Evolutionary conservation across 2,329 filamentous ascomycete species (phyloP), one percentile per base, ranked within the genome.

Genomic region (Trichophyton mentagrophytes): DNA sequence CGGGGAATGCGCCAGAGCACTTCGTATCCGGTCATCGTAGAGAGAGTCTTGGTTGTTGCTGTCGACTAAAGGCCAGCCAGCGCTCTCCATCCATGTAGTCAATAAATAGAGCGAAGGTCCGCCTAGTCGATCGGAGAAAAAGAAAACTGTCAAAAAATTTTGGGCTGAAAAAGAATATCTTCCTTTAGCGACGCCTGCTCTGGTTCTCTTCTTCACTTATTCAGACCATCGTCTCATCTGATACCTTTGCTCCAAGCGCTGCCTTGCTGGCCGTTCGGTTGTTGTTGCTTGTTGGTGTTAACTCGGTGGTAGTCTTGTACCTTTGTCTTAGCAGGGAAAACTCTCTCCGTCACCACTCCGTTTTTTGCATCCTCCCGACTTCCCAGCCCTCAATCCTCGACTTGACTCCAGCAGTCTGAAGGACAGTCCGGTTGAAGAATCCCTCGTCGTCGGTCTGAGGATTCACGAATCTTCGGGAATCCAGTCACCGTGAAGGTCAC

Each of bases 401-500:
- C 46, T 11, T 15, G 40, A 6, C 46, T 27, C 11, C 11, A 25
- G 20, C 2, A n/a, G 15, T 20, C 46, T 9, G 25, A 51, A 4
- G 46, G 46, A 27, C 22, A 30, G 20, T 27, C 11, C 11, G 22
- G 46, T 13, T 30, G 46, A 51, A 51, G 46, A 51, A 15, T 51
- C 15, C 40, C 46, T 51, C 46, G 46, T 51, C 20, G 13, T 1
- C 20, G 11, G 11, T 25, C 22, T 27, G 22, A 25, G 20, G 20
- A 27, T 51, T 51, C 20, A 27, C 46, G 22, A 51, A 27, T 27
- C 25, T 13, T 13, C 46, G 46, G 20, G n/a, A 27, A 51, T 57
- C 57, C 36, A 49, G 49, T 46, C 44, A 51, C 59, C 56, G 59
- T 61, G 61, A 63, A 60, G 56, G 62, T 55, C 57, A 53, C 61